Base-by-base conservation (phyloP, 192 early-diverging fungal species). In the Rhizoclosmatium globosum region DNA sequence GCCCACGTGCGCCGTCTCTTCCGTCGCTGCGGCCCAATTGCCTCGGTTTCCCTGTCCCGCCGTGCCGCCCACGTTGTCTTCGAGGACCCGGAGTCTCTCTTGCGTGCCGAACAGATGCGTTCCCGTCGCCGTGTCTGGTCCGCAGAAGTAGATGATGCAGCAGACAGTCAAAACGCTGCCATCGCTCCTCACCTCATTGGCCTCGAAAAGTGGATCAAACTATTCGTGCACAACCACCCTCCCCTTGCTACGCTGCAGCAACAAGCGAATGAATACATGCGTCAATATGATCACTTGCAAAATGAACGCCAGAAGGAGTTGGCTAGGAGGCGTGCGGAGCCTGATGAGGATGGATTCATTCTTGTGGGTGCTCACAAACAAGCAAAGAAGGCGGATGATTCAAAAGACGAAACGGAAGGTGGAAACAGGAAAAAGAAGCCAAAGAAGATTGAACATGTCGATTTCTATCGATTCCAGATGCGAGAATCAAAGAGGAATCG, bases 401-500 rank as follows among this genome's bases (percentile, higher is more conserved):
- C 82, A 2, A 85, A 87, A 9, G 84, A 77, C 45, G 85, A 83
- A 9, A 84, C 82, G 15, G 46, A 13, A 58, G 71, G 17, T 2
- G 85, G 85, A 2, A 39, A 64, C 45, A 89, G 88, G 61, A 85
- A 82, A 72, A 77, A 85, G 70, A 91, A 92, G 82, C 91, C 81
- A 75, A 94, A 96, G 91, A 93, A 94, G 87, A 89, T 92, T 74
- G 92, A 92, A 66, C 87, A 95, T 61, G 89, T 90, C 38, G 93
- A 98, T 86, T 95, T 98, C 91, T 98, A 98, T 82, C 87, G 95
- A 15, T 98, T 98, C 92, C 97, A 98, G 87, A 88, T 95, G 89
- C 90, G 95, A 38, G 95, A 98, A 86, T 88, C 84, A 47, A 97
- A 97, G 84, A 87, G 92, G 59, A 91, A 95, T 82, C 92, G 93